Evolutionary conservation across 768 basidiomycete genomes (phyloP).

Genomic region (Austroboletus eburneus): DNA sequence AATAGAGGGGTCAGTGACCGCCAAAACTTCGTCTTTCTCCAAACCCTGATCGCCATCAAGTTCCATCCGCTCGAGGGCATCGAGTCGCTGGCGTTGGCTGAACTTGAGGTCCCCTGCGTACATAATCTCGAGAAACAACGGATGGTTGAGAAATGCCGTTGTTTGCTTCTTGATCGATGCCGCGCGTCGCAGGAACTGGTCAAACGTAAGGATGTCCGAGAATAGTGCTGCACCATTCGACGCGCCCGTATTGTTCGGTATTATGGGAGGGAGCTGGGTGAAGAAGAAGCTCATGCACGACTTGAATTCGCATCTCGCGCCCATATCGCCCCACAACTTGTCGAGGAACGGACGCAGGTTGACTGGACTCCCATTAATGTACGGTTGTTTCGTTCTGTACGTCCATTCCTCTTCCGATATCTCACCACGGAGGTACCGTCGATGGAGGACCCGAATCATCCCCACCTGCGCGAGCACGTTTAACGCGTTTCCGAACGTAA

Average conservation of each 20-base stretch:
- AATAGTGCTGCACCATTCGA: too few species aligned
- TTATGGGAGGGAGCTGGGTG: conserved; percentile 42
- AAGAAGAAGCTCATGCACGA: conserved; percentile 41
- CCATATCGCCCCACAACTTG: conserved; percentile 40
- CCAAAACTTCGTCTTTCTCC: conserved; percentile 2
- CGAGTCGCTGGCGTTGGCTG: not conserved
- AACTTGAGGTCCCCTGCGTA: not conserved
- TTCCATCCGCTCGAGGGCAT: conserved; percentile 25
- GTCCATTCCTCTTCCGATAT: conserved; percentile 52
- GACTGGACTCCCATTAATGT: conserved; percentile 45
- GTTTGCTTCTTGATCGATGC: conserved; percentile 35
- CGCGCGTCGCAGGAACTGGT: conserved; percentile 46
- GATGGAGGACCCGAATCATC: conserved; percentile 46
- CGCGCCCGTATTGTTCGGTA: not conserved
- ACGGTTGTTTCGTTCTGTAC: conserved; percentile 44
- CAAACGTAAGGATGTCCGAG: conserved; percentile 35
- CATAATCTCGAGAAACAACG: conserved; percentile 43
- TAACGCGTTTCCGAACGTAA: conserved; percentile 51
- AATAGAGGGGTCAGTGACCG: conserved; percentile 4
- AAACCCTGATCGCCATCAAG: not conserved
- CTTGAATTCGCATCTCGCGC: conserved; percentile 42
- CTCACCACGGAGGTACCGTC: conserved; percentile 43
- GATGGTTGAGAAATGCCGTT: conserved; percentile 34
- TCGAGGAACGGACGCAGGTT: conserved; percentile 51
- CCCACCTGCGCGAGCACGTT: conserved; percentile 51